These are phyloP conservation scores for Leucocoprinus sp. DNA, from an alignment of 768 basidiomycete species.

Conservation along the genomic window DNA sequence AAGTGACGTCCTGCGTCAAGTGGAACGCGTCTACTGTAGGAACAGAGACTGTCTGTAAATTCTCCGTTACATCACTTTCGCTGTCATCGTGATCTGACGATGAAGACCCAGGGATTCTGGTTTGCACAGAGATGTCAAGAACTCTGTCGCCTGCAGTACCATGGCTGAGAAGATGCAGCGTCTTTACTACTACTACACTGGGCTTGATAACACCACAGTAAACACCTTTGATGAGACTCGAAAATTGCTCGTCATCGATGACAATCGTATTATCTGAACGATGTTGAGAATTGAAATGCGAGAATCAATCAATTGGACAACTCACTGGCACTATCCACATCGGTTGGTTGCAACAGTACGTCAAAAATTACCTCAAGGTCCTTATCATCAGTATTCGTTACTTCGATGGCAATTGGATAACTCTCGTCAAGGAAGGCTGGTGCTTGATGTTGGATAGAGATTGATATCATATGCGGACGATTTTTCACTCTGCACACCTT, in stretches of 20 bases:
- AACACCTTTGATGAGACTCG: conserved; percentile 68
- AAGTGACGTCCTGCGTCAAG: conserved; percentile 44
- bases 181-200: conserved; percentile 50
- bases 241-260: conserved; percentile 55
- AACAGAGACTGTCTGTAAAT: conserved; percentile 57
- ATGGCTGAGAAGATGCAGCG: conserved; percentile 50
- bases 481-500: conserved; percentile 44
- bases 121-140: conserved; percentile 76
- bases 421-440: conserved; percentile 79
- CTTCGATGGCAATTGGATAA: conserved; percentile 62
- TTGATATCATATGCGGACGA: conserved; percentile 47
- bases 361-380: conserved; percentile 65
- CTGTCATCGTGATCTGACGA: conserved; percentile 17
- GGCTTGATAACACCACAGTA: conserved; percentile 56
- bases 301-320: background rate
- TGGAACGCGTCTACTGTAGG: conserved; percentile 59
- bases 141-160: conserved; percentile 64
- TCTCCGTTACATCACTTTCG: conserved; percentile 43
- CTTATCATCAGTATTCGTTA: conserved; percentile 65
- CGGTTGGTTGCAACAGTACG: conserved; percentile 72
- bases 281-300: background rate
- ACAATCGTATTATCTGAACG: conserved; percentile 50
- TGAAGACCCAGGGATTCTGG: conserved; percentile 27
- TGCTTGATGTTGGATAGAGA: conserved; percentile 48
- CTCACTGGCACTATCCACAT: conserved; percentile 65